A percentile compares a stretch with the other conserved stretches of the same genome.
Conservation (phyloP, 2,329 filamentous ascomycete genomes). For the Hymenoscyphus fraxineus region DNA sequence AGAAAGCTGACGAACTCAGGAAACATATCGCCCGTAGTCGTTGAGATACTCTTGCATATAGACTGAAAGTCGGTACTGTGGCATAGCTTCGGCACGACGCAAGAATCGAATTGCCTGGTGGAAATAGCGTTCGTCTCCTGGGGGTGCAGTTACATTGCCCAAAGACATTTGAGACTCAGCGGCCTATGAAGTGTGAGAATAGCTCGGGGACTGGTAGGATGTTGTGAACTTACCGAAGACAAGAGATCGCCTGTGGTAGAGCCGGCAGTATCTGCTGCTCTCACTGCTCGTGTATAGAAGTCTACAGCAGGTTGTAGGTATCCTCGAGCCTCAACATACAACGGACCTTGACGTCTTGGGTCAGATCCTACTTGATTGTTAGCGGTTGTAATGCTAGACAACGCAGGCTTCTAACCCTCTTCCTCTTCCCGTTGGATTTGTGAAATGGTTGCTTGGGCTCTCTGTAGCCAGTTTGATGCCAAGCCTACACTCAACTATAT, state of each 20-base stretch:
- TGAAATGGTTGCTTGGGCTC: slow-evolving; percentile 46
- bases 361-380: slow-evolving; percentile 31
- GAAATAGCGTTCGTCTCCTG: slow-evolving; percentile 43
- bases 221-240: slow-evolving; percentile 37
- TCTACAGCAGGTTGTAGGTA: slow-evolving; percentile 49
- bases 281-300: slow-evolving; percentile 46
- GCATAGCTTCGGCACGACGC: slow-evolving; percentile 40
- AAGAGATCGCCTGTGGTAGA: slow-evolving; percentile 42
- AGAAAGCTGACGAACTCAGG: slow-evolving; percentile 7
- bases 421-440: slow-evolving; percentile 45
- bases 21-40: slow-evolving; percentile 40
- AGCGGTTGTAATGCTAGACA: not conserved
- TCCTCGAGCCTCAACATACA: slow-evolving; percentile 51
- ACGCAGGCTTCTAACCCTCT: slow-evolving; percentile 30
- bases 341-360: slow-evolving; percentile 33
- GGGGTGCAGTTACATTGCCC: slow-evolving; percentile 46
- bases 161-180: slow-evolving; percentile 51
- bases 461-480: slow-evolving; percentile 48
- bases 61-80: slow-evolving; percentile 40
- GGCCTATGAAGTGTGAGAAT: slow-evolving; percentile 35
- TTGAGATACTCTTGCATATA: slow-evolving; percentile 48
- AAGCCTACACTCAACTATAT: slow-evolving; percentile 38
- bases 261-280: slow-evolving; percentile 39
- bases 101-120: slow-evolving; percentile 44
- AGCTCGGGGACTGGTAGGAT: not conserved